A percentile compares a stretch with the other conserved stretches of the same genome.
Evolutionary conservation across 1,284 basidiomycete genomes (phyloP).

Genomic region (Cryptococcus hybrid): DNA sequence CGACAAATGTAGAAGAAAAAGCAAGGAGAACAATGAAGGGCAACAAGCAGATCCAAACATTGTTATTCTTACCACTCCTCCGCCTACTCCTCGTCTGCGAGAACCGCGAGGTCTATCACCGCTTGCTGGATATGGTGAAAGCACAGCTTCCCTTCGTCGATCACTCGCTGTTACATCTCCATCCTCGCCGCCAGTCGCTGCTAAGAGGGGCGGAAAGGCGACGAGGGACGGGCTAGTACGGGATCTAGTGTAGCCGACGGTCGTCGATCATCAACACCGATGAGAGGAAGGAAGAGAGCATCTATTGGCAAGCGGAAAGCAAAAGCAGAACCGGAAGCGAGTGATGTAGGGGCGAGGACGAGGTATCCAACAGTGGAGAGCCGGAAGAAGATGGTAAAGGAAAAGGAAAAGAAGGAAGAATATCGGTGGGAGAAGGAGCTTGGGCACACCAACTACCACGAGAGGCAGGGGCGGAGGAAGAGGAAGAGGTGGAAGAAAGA

Average conservation of each 20-base stretch:
- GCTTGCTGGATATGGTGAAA: neutral
- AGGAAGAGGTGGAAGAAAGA: neutral
- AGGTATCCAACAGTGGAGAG: neutral
- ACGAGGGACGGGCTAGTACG: neutral
- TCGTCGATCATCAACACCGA: neutral
- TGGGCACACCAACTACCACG: neutral
- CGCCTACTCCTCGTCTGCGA: neutral
- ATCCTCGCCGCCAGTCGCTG: no score
- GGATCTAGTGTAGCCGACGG: neutral
- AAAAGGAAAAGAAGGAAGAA: neutral
- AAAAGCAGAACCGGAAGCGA: neutral
- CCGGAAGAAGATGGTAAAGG: neutral
- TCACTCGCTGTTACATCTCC: neutral
- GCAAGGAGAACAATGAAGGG: neutral
- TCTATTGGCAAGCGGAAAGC: neutral
- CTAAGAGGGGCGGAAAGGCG: neutral
- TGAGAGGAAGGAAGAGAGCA: neutral
- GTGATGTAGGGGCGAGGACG: neutral
- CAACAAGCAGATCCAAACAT: neutral
- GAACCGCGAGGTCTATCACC: conserved; percentile 1
- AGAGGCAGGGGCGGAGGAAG: neutral
- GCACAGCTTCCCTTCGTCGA: neutral
- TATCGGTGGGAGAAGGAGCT: neutral
- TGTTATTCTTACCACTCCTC: neutral
- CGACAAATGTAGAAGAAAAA: neutral